Evolutionary conservation across 1,284 basidiomycete species (phyloP), one percentile per base, ranked within the genome.

Genomic region (Cutaneotrichosporon sp.): DNA sequence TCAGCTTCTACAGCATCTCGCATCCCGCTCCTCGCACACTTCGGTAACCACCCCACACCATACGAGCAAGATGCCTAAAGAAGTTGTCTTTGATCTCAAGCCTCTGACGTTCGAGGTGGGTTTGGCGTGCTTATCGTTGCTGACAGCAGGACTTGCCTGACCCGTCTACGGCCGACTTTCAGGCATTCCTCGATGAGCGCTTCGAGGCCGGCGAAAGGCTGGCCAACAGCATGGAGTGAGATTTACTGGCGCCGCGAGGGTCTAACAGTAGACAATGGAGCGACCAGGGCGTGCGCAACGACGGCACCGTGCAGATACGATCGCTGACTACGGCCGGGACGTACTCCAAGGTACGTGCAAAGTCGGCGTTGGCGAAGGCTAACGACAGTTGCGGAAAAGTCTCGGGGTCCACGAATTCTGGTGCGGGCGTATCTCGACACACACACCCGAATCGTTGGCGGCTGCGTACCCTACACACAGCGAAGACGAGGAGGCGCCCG

Each of bases 381-480:
- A 12, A 54, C 35, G 1, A n/a, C 49, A 70, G 68, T 53, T 62
- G n/a, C 59, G 62, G 23, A 66, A 66, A 45, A 30, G 48, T 10
- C 52, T 70, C 9, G 59, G 59, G 17, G 10, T 69, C 17, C 64
- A 58, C 41, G 68, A 69, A 17, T 66, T 59, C 47, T 70, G 68
- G 68, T 69, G 67, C 48, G 68, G 67, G 12, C 56, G 68, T 4
- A 51, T 59, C 18, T 60, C 59, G 3, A 18, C 17, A 30, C 52
- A 46, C 50, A 23, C 49, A 23, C 17, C 18, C 8, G 42, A n/a
- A 8, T 34, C 23, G 8, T 10, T 41, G 14, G 17, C 13, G 8
- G 26, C 26, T 5, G 17, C 40, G 2, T 38, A 42, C 30, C 17
- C 39, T 9, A 8, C 39, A 1, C 14, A 33, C 17, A 7, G n/a